A percentile compares a stretch with the other conserved stretches of the same genome.
Conservation (phyloP, 169 alveolate genomes). For the Plasmodium fragile region DNA sequence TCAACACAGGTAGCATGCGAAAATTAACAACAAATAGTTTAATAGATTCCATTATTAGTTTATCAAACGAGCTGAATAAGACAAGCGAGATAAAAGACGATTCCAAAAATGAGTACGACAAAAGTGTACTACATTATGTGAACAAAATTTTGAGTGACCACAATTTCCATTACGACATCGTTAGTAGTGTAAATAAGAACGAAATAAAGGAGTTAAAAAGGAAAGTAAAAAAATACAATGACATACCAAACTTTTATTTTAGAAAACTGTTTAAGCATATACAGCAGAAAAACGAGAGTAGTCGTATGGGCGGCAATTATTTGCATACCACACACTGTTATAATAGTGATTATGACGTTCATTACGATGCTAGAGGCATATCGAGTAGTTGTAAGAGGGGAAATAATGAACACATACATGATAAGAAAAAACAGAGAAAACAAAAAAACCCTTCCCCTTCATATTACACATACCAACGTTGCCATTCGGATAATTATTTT, state of each 20-base stretch:
- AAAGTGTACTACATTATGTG: constrained; percentile 40
- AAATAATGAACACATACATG: constrained; percentile 3
- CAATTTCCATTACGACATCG: constrained; percentile 12
- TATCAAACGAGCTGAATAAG: constrained; percentile 55
- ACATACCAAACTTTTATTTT: constrained; percentile 33
- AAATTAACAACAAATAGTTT: constrained; percentile 56
- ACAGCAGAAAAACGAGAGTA: constrained; percentile 22
- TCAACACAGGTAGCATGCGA: background rate
- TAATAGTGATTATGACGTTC: constrained; percentile 21
- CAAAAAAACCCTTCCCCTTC: background rate
- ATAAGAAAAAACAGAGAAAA: constrained; percentile 3
- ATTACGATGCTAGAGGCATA: background rate
- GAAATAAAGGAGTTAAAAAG: constrained; percentile 33
- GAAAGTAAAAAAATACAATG: constrained; percentile 36
- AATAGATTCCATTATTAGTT: constrained; percentile 64
- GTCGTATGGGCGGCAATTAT: background rate
- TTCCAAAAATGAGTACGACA: constrained; percentile 23
- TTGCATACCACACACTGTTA: background rate
- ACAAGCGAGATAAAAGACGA: constrained; percentile 5
- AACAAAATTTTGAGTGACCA: constrained; percentile 21
- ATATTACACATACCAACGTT: constrained; percentile 1
- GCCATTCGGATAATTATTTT: constrained; percentile 70
- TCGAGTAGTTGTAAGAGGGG: background rate
- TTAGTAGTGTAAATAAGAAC: constrained; percentile 28
- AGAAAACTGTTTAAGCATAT: constrained; percentile 24